Base-by-base conservation (phyloP, 768 basidiomycete genomes). In the Psilocybe sp. region DNA sequence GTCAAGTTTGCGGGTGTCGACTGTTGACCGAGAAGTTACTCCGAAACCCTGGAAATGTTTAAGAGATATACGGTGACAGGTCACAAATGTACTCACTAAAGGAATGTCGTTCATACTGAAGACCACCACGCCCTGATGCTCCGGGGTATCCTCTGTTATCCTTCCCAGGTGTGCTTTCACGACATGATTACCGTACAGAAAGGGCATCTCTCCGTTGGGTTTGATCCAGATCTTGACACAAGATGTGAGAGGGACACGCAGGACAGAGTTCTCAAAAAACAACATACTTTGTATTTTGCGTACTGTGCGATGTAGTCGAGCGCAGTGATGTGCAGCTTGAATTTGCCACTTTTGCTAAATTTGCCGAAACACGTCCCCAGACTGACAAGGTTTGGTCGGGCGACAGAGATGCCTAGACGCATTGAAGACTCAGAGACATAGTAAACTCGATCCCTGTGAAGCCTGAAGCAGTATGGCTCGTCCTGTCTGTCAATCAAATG, bases 121-220 rank as follows among this genome's bases (percentile, higher is more conserved):
- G 19, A 98, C 85, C 12, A 98, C 91, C 1, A 98, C 97, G 40
- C 97, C 97, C 64, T 98, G 97, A 64, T 99, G 96, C 63, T 99
- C 97, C 10, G 96, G 95, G 2, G 95, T 96, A 63, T 99, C 97
- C 65, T 99, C 97, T 42, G 97, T 98, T 65, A 98, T 98, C 52
- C 96, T 81, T 14, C 97, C 97, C n/a, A 99, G 76, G 69, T 99
- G 97, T 8, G 97, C 97, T 71, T 98, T 99, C 55, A 98, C 82
- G 51, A 98, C 87, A 71, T 99, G 95, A 64, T 99, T 99, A 49
- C 97, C 97, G 63, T 99, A 99, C 34, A 99, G 73, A 78, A 96
- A 99, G 1, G 97, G 97, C 87, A 99, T 96, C 71, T 99, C 97
- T 62, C 97, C 97, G 57, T 98, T 96, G 19, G 95, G 87, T 69